A percentile compares a stretch with the other conserved stretches of the same genome.
phyloP scores from a whole-genome alignment of 108 stramenopile genomes.

The Poteriospumella lacustris region DNA sequence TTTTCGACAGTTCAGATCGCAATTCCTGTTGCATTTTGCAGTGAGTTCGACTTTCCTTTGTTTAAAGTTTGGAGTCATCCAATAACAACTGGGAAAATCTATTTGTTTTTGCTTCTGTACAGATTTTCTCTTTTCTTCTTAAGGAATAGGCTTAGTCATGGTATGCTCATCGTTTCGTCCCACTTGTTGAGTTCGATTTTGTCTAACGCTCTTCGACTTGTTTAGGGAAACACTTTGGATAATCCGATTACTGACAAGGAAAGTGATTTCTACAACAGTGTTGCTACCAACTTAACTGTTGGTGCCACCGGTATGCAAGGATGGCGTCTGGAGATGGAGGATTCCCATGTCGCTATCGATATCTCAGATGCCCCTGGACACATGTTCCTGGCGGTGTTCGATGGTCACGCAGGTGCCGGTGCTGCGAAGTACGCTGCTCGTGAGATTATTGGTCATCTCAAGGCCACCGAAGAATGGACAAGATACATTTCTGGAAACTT shows the following conservation, averaged over 20 bases:
- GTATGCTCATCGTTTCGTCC: too few species aligned
- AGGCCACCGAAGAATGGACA: slow-evolving; percentile 8
- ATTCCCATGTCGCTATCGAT: not conserved
- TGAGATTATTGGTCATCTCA: not conserved
- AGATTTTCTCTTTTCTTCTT: too few species aligned
- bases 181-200: too few species aligned
- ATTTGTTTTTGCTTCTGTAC: too few species aligned
- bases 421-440: slow-evolving; percentile 7
- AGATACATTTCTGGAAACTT: not conserved
- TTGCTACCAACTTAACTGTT: not conserved
- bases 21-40: too few species aligned
- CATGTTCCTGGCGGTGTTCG: slow-evolving; percentile 16
- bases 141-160: too few species aligned
- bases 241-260: not conserved
- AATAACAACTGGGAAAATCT: too few species aligned
- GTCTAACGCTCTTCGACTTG: too few species aligned
- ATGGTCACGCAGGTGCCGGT: slow-evolving; percentile 24
- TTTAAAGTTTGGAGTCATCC: too few species aligned
- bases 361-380: not conserved
- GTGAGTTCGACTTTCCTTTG: too few species aligned
- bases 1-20: too few species aligned
- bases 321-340: slow-evolving; percentile 30
- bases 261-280: not conserved
- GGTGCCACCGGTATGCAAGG: slow-evolving; percentile 29
- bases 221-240: slow-evolving; percentile 9